A percentile compares a stretch with the other conserved stretches of the same genome.
Evolutionary conservation across 2,329 filamentous ascomycete species (phyloP).

Genomic region (Sporothrix luriei): DNA sequence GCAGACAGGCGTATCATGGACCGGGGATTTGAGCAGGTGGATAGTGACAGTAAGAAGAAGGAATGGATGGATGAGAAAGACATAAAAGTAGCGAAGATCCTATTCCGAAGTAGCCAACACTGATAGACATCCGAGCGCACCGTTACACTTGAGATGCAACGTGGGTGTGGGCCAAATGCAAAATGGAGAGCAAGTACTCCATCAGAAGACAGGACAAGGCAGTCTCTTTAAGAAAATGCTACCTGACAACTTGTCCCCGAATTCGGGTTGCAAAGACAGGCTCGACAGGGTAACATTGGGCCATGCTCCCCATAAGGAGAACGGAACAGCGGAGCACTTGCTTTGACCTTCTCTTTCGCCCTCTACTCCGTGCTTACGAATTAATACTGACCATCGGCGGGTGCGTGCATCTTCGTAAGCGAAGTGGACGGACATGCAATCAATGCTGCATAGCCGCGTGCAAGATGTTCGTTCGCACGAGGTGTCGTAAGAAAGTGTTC

Average conservation of each 20-base stretch:
- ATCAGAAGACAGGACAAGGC: not conserved
- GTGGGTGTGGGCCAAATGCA: not conserved
- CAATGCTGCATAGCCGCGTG: not conserved
- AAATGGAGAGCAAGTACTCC: not conserved
- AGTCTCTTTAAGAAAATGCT: too few species aligned
- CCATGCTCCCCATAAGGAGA: constrained; percentile 8
- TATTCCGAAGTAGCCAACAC: not conserved
- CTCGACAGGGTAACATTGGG: not conserved
- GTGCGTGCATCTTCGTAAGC: not conserved
- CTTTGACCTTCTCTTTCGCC: not conserved
- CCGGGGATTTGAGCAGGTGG: too few species aligned
- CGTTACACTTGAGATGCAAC: constrained; percentile 12
- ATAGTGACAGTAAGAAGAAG: not conserved
- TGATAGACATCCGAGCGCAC: constrained; percentile 14
- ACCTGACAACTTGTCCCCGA: not conserved
- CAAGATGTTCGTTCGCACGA: not conserved
- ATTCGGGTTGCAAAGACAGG: not conserved
- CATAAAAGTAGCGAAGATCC: not conserved
- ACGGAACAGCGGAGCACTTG: not conserved
- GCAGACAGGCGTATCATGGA: not conserved
- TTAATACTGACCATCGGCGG: not conserved
- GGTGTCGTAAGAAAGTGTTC: not conserved
- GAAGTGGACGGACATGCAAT: not conserved
- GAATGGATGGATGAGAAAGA: not conserved
- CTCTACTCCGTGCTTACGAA: too few species aligned